Conservation (phyloP, 2,329 filamentous ascomycete genomes). For the Aphanoascus verrucosus region DNA sequence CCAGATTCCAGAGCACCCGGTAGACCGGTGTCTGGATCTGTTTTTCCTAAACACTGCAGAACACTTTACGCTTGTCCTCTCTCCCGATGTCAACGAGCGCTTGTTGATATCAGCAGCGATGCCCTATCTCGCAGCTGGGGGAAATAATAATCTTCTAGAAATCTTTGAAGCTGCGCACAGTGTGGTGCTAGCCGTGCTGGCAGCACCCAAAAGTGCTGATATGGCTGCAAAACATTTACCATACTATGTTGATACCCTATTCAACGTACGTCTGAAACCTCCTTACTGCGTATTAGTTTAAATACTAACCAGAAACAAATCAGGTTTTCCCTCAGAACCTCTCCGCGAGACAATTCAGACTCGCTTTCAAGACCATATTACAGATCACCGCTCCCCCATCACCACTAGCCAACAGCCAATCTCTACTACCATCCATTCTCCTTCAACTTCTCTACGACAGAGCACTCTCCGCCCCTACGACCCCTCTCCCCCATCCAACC, state of each 20-base stretch:
- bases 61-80: slow-evolving; percentile 62
- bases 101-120: slow-evolving; percentile 64
- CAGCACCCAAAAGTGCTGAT: slow-evolving; percentile 63
- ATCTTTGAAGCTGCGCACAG: slow-evolving; percentile 88
- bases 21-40: slow-evolving; percentile 65
- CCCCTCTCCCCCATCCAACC: slow-evolving; percentile 32
- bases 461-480: slow-evolving; percentile 45
- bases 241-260: slow-evolving; percentile 72
- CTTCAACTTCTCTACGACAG: slow-evolving; percentile 67
- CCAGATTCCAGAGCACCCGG: slow-evolving; percentile 50
- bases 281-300: background rate
- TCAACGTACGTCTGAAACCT: slow-evolving; percentile 40
- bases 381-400: slow-evolving; percentile 73
- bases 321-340: slow-evolving; percentile 65
- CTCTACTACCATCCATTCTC: slow-evolving; percentile 66
- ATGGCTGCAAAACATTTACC: slow-evolving; percentile 63
- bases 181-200: slow-evolving; percentile 67
- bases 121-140: slow-evolving; percentile 57
- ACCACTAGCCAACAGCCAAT: slow-evolving; percentile 59
- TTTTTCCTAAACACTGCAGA: slow-evolving; percentile 83
- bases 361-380: slow-evolving; percentile 78
- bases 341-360: slow-evolving; percentile 72
- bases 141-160: slow-evolving; percentile 48
- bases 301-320: background rate
- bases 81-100: slow-evolving; percentile 56